Evolutionary conservation across 2,329 filamentous ascomycete species (phyloP).

Genomic region (Talaromyces sp.): DNA sequence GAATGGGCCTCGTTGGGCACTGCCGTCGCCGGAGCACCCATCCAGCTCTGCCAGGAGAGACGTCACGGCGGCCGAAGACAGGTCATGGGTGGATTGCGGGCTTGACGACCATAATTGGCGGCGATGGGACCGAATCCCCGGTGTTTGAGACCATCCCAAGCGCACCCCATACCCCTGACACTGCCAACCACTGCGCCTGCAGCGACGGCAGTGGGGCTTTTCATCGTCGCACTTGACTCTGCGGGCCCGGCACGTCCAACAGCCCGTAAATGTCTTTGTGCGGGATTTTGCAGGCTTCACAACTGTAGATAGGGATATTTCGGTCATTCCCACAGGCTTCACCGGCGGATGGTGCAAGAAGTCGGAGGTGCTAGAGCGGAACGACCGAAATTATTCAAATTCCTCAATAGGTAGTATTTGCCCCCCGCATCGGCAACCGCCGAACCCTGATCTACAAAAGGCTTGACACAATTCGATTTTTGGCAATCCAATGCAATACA

Average conservation of each 20-base stretch:
- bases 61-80: conserved; percentile 22
- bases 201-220: conserved; percentile 22
- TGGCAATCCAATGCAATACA: background rate
- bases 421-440: conserved; percentile 13
- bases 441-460: conserved; percentile 4
- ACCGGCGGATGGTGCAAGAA: conserved; percentile 1
- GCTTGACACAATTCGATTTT: background rate
- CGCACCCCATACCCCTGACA: conserved; percentile 28
- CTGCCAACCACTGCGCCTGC: conserved; percentile 22
- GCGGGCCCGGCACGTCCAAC: conserved; percentile 28
- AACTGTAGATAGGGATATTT: conserved; percentile 11
- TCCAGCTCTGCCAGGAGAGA: conserved; percentile 22
- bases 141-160: conserved; percentile 22
- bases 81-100: conserved; percentile 2
- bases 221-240: conserved; percentile 29
- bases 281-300: conserved; percentile 17
- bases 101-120: conserved; percentile 14
- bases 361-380: conserved; percentile 2
- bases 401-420: conserved; percentile 1
- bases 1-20: conserved; percentile 24
- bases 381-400: conserved; percentile 2
- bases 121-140: conserved; percentile 17
- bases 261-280: conserved; percentile 29
- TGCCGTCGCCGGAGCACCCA: conserved; percentile 15
- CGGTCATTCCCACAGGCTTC: conserved; percentile 19